Evolutionary conservation across 202 grass and related monocot genomes (phyloP).

Genomic region (Schoenoplectus tabernaemontani): DNA sequence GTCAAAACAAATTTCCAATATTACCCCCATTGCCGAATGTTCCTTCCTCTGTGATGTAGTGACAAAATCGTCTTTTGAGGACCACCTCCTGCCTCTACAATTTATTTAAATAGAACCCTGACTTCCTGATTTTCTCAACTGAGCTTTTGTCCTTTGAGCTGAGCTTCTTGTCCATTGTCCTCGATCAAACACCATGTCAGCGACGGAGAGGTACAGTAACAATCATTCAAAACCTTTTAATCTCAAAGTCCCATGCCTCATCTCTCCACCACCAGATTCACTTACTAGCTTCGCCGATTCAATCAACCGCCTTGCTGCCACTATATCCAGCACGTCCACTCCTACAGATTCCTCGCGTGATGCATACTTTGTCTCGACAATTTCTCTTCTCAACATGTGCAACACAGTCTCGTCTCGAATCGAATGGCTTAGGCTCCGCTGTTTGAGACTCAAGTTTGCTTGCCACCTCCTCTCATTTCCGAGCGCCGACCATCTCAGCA

Average conservation of each 20-base stretch:
- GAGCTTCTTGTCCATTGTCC: not conserved
- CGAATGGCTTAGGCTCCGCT: not conserved
- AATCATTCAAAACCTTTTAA: slow-evolving; percentile 4
- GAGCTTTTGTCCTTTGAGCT: not conserved
- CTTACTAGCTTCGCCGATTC: slow-evolving; percentile 14
- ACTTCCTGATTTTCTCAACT: not conserved
- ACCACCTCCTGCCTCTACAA: not conserved
- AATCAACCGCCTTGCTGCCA: not conserved
- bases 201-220: not conserved
- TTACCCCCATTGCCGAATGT: not conserved
- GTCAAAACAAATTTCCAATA: slow-evolving; percentile 4
- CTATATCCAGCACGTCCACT: not conserved
- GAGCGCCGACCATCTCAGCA: not conserved
- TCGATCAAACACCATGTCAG: slow-evolving; percentile 8
- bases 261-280: not conserved
- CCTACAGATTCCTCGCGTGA: slow-evolving; percentile 1
- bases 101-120: not conserved
- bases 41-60: not conserved
- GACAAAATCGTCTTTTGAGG: not conserved
- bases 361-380: slow-evolving; percentile 3
- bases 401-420: slow-evolving; percentile 19
- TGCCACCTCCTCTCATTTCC: slow-evolving; percentile 1
- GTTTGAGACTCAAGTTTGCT: slow-evolving; percentile 8
- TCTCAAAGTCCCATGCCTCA: not conserved
- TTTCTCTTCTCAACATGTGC: slow-evolving; percentile 21